These are phyloP conservation scores for Boletus sp. DNA, from an alignment of 768 basidiomycete genomes.

Conservation along the genomic window DNA sequence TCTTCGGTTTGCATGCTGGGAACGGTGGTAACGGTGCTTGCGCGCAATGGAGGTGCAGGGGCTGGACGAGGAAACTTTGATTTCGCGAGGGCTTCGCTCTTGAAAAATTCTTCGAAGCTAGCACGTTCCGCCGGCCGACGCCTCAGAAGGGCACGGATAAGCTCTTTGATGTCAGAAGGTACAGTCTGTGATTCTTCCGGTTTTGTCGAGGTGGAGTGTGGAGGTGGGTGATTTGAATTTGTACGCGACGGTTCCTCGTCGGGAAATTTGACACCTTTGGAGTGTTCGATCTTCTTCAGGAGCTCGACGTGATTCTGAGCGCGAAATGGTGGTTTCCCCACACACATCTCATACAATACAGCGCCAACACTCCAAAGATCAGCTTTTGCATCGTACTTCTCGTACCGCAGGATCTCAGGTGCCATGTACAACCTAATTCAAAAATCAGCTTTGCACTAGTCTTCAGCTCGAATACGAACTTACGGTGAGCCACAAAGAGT, in stretches of 20 bases:
- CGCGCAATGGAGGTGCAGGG: conserved; percentile 12
- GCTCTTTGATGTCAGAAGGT: conserved; percentile 79
- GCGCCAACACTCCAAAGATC: conserved; percentile 99
- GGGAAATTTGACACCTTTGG: conserved; percentile 92
- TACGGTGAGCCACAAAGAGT: conserved; percentile 97
- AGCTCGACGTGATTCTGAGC: conserved; percentile 97
- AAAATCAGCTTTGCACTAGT: neutral
- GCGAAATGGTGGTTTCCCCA: conserved; percentile 91
- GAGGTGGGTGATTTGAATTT: conserved; percentile 33
- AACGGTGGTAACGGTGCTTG: conserved; percentile 6
- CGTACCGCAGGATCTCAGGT: conserved; percentile 93
- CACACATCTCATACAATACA: conserved; percentile 93
- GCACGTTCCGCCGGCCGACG: conserved; percentile 82
- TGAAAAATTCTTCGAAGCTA: conserved; percentile 91
- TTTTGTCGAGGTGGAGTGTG: conserved; percentile 20
- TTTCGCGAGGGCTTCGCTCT: conserved; percentile 71
- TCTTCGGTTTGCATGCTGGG: conserved; percentile 27
- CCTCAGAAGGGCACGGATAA: conserved; percentile 82
- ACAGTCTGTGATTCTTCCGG: conserved; percentile 59
- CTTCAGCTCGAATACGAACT: conserved; percentile 32
- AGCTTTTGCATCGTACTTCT: conserved; percentile 97
- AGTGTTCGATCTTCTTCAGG: conserved; percentile 85
- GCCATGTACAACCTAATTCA: conserved; percentile 89
- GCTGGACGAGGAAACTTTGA: conserved; percentile 69
- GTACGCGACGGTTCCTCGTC: conserved; percentile 71